Conservation (phyloP, 345 rosid species). For the Pugionium cornutum region DNA sequence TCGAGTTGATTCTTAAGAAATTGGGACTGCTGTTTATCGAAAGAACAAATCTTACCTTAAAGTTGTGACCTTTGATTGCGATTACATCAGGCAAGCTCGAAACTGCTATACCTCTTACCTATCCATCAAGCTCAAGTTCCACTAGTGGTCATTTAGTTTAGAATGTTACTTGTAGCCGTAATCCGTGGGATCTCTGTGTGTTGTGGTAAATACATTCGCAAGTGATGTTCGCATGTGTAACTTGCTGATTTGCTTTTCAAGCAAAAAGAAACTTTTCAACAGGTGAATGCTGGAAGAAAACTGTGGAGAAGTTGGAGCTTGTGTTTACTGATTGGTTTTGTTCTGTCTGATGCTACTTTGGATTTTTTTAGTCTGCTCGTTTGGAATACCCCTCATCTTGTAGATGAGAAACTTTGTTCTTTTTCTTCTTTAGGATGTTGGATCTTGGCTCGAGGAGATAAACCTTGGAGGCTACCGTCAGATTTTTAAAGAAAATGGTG, state of each 20-base stretch:
- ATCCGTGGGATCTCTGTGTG: background rate
- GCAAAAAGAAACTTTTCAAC: background rate
- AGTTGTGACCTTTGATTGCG: background rate
- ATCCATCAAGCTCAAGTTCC: background rate
- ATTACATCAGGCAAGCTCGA: background rate
- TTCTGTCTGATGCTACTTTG: background rate
- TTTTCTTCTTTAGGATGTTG: constrained; percentile 68
- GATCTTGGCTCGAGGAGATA: constrained; percentile 93
- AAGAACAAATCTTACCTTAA: background rate
- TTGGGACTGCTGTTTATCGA: constrained; percentile 3
- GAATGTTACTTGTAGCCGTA: background rate
- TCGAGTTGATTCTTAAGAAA: background rate
- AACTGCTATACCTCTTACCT: background rate
- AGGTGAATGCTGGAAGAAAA: background rate
- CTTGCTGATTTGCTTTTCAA: constrained; percentile 20
- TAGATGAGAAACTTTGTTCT: constrained; percentile 4
- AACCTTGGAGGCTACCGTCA: constrained; percentile 86
- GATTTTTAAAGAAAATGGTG: constrained; percentile 86
- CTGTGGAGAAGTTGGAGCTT: background rate
- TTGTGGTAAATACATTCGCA: background rate
- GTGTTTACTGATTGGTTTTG: constrained; percentile 1
- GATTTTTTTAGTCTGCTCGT: background rate
- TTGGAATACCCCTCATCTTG: background rate
- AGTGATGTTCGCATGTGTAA: background rate
- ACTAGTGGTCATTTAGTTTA: constrained; percentile 11